phyloP scores from a whole-genome alignment of 2,329 filamentous ascomycete genomes.

The Fusarium sp. region DNA sequence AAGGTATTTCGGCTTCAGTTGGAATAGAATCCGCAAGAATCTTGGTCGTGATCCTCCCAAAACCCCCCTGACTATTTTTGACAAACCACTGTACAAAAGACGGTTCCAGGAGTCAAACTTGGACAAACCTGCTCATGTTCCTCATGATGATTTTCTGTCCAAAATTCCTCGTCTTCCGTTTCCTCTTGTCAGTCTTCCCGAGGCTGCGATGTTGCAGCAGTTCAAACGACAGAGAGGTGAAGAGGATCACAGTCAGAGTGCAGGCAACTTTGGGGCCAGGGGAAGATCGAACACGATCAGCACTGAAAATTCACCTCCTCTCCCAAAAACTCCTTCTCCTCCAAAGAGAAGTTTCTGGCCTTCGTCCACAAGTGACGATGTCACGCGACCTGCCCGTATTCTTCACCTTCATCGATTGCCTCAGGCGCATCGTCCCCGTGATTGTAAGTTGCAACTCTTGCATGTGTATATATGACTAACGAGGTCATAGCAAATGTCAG shows the following conservation, averaged over 20 bases:
- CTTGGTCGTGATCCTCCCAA: slow-evolving; percentile 39
- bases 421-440: slow-evolving; percentile 9
- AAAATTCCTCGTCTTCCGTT: slow-evolving; percentile 48
- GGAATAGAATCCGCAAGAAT: slow-evolving; percentile 41
- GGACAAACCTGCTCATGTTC: slow-evolving; percentile 23
- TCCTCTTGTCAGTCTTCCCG: slow-evolving; percentile 50
- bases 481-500: slow-evolving; percentile 30
- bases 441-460: slow-evolving; percentile 29
- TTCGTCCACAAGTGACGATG: background rate
- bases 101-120: slow-evolving; percentile 14
- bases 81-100: slow-evolving; percentile 37
- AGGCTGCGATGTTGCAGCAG: slow-evolving; percentile 49
- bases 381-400: slow-evolving; percentile 26
- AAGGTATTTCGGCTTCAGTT: slow-evolving; percentile 40
- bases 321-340: slow-evolving; percentile 43
- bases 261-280: slow-evolving; percentile 38
- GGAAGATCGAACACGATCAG: slow-evolving; percentile 46
- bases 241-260: slow-evolving; percentile 50
- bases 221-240: slow-evolving; percentile 48
- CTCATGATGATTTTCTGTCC: slow-evolving; percentile 37
- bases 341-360: slow-evolving; percentile 15
- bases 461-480: background rate
- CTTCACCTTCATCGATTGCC: slow-evolving; percentile 18
- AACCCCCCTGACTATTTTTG: slow-evolving; percentile 33
- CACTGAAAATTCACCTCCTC: slow-evolving; percentile 41